A percentile compares a stretch with the other conserved stretches of the same genome.
These are phyloP conservation scores for Trichoderma koningiopsis DNA, from an alignment of 2,329 filamentous ascomycete genomes.

Conservation along the genomic window DNA sequence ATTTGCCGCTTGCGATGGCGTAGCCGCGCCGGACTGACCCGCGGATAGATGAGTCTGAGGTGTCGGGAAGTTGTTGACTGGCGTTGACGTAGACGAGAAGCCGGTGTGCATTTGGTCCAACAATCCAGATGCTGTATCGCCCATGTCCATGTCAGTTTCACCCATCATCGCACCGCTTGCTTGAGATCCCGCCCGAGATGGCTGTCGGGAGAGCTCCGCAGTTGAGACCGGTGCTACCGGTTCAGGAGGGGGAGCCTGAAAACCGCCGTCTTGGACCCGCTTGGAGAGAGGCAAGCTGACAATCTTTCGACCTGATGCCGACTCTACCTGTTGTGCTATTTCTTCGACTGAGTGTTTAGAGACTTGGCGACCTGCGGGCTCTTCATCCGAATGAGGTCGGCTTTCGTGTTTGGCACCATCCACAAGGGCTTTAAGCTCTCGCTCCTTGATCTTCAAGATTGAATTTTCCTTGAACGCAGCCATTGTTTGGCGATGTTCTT, in stretches of 20 bases:
- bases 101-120: constrained; percentile 69
- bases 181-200: constrained; percentile 58
- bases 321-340: constrained; percentile 74
- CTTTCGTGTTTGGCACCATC: constrained; percentile 64
- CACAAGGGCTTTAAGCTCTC: constrained; percentile 68
- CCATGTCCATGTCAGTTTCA: constrained; percentile 67
- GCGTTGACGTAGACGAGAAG: constrained; percentile 62
- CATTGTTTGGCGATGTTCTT: constrained; percentile 74
- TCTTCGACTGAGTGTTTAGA: constrained; percentile 65
- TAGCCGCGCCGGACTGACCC: constrained; percentile 58
- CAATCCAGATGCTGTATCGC: constrained; percentile 63
- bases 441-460: constrained; percentile 72
- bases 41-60: constrained; percentile 62
- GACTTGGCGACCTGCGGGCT: constrained; percentile 39
- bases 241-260: constrained; percentile 61
- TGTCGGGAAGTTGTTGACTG: constrained; percentile 61
- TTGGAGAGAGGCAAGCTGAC: constrained; percentile 64
- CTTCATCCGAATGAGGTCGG: constrained; percentile 54
- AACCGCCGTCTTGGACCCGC: constrained; percentile 77
- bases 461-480: constrained; percentile 72
- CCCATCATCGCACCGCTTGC: constrained; percentile 57
- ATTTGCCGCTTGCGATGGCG: constrained; percentile 53
- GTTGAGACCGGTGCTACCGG: constrained; percentile 31
- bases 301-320: constrained; percentile 67
- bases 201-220: constrained; percentile 52